Conservation (phyloP, 1,284 basidiomycete species). For the Cryptococcus neoformans region DNA sequence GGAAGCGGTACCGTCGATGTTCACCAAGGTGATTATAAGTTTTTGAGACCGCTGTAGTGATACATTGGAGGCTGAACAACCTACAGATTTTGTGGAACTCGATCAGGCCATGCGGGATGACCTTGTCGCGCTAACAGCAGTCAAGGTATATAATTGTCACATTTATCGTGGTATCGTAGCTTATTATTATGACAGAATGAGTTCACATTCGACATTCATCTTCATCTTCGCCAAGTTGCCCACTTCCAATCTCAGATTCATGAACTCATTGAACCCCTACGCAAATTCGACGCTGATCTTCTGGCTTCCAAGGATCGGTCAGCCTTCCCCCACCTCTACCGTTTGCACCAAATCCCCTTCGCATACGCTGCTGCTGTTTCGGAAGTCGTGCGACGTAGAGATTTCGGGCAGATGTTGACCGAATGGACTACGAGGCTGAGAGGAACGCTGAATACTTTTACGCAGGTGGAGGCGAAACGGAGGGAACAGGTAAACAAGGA, state of each 20-base stretch:
- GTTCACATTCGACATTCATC: conserved; percentile 67
- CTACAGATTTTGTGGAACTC: conserved; percentile 28
- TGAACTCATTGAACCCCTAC: conserved; percentile 61
- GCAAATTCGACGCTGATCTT: conserved; percentile 60
- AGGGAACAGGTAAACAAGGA: conserved; percentile 74
- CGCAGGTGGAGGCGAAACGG: conserved; percentile 68
- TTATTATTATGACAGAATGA: conserved; percentile 58
- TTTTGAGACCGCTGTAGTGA: not conserved
- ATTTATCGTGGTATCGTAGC: not conserved
- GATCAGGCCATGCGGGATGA: conserved; percentile 46
- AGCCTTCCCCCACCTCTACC: conserved; percentile 83
- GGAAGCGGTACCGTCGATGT: conserved; percentile 16
- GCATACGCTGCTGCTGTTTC: conserved; percentile 90
- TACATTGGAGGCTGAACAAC: not conserved
- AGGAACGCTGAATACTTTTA: conserved; percentile 72
- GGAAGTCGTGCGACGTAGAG: conserved; percentile 83
- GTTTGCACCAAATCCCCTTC: conserved; percentile 85
- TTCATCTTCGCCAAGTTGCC: conserved; percentile 66
- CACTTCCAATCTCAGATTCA: conserved; percentile 71
- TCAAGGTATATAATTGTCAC: conserved; percentile 34
- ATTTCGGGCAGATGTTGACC: conserved; percentile 73
- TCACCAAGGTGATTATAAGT: conserved; percentile 10
- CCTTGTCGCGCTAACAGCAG: conserved; percentile 33
- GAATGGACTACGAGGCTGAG: conserved; percentile 71
- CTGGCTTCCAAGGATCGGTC: conserved; percentile 62